Percentiles rank a stretch among this genome's conserved stretches.
Conservation (phyloP, 2,329 filamentous ascomycete genomes). For the Monosporascus ibericus region DNA sequence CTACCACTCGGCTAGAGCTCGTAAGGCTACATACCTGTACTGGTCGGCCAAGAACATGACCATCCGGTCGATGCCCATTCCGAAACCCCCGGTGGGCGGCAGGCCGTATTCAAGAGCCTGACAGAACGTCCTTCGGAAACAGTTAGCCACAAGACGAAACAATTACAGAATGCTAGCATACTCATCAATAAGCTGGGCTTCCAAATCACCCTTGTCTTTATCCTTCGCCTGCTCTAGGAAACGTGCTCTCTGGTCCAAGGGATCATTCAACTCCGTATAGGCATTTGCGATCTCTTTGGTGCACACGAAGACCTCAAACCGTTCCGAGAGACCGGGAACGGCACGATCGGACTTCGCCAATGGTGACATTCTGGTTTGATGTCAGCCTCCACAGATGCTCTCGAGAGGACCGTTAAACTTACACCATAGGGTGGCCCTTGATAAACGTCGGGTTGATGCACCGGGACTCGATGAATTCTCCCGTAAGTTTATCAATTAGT, state of each 20-base stretch:
- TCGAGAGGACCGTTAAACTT: slow-evolving; percentile 15
- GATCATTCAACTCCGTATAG: slow-evolving; percentile 89
- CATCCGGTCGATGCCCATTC: slow-evolving; percentile 76
- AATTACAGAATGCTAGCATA: too few relatives aligned
- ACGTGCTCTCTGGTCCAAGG: slow-evolving; percentile 85
- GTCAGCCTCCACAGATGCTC: slow-evolving; percentile 60
- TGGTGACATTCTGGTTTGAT: slow-evolving; percentile 63
- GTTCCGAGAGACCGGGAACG: slow-evolving; percentile 81
- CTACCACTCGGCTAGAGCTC: too few relatives aligned
- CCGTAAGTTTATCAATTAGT: slow-evolving; percentile 92
- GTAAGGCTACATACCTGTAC: slow-evolving; percentile 47
- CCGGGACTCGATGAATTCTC: slow-evolving; percentile 91
- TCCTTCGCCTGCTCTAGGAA: slow-evolving; percentile 94
- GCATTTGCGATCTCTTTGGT: slow-evolving; percentile 97
- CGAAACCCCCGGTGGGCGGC: slow-evolving; percentile 92
- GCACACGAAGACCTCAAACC: slow-evolving; percentile 95
- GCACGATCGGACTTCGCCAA: slow-evolving; percentile 91
- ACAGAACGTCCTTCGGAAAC: slow-evolving; percentile 62
- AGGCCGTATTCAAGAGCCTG: slow-evolving; percentile 83
- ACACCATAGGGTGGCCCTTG: slow-evolving; percentile 60
- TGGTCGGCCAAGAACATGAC: slow-evolving; percentile 96
- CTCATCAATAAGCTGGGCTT: slow-evolving; percentile 92
- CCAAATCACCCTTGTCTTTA: slow-evolving; percentile 94
- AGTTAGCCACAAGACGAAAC: too few relatives aligned
- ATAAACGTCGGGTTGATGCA: slow-evolving; percentile 94